Evolutionary conservation across 176 grass and related monocot genomes (phyloP).

Genomic region (Chloris gayana): DNA sequence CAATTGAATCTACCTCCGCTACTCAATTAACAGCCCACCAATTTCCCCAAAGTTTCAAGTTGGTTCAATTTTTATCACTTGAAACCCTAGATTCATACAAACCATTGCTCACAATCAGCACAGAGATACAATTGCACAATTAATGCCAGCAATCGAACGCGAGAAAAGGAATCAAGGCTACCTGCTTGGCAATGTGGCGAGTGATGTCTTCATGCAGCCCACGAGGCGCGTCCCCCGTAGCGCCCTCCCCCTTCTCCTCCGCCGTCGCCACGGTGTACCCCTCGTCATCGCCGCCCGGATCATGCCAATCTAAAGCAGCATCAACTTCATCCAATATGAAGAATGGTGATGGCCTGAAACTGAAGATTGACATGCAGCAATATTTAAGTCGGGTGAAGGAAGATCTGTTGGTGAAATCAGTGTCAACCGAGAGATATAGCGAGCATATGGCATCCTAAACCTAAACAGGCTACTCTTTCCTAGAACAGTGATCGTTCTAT

Average conservation of each 20-base stretch:
- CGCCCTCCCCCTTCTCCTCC: constrained; percentile 23
- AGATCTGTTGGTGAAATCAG: neutral
- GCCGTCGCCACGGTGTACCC: constrained; percentile 43
- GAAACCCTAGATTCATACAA: constrained; percentile 23
- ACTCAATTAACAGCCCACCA: neutral
- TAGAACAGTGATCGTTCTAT: constrained; percentile 4
- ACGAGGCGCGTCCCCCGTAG: constrained; percentile 36
- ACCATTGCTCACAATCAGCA: neutral
- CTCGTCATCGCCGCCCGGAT: constrained; percentile 53
- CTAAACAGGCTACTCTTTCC: neutral
- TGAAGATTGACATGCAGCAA: constrained; percentile 42
- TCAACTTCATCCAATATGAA: too few relatives aligned
- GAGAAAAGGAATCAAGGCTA: neutral
- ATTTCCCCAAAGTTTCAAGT: constrained; percentile 5
- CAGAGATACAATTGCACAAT: constrained; percentile 3
- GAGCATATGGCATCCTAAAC: neutral
- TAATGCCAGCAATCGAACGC: constrained; percentile 20
- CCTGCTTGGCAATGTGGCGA: constrained; percentile 83
- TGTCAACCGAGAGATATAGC: neutral
- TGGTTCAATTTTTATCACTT: constrained; percentile 7
- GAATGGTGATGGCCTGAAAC: too few relatives aligned
- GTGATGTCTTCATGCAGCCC: constrained; percentile 58
- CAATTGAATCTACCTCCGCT: neutral
- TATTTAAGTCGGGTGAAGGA: neutral
- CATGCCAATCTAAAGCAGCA: constrained; percentile 28